Evolutionary conservation across 1,284 basidiomycete species (phyloP), one percentile per base, ranked within the genome.

Genomic region (Abortiporus biennis): DNA sequence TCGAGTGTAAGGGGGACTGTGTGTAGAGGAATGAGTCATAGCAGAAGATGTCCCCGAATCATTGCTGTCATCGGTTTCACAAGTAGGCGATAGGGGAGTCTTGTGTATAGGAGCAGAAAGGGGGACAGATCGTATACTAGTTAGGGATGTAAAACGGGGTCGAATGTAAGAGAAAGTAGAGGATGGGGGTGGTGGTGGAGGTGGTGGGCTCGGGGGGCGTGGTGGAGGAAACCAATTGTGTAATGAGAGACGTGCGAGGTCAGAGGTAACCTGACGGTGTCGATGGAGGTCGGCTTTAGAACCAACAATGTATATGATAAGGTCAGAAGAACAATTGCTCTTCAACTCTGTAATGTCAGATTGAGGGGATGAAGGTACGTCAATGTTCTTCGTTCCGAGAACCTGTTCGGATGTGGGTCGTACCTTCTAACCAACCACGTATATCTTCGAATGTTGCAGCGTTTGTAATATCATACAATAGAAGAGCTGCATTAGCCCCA

Each of bases 391-490:
- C 8, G 15, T 15, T 21, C 22, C 11, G 20, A 24, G 5, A 8
- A 12, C 44, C 54, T 38, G 47, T 47, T 51, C 47, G 40, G 49
- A 54, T 33, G 39, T 48, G 20, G 37, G n/a, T 36, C 63, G 36
- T 47, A 82, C 89, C 92, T 68, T 93, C 88, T 44, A 98, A 75
- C 94, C 95, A 98, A 40, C 87, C 86, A 48, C 85, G 78, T 48
- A 97, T 80, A 62, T 96, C 94, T 47, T 91, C 78, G 68, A 98
- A 95, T 37, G 88, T 90, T 45, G 85, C 72, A 52, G 78, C 73
- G 65, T 90, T 91, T 55, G 96, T 99, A 54, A 99, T 93, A 72
- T 99, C 95, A 68, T 99, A 99, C 54, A 98, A 80, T 48, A 98
- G 77, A 41, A 99, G 80, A 20, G 96, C 95, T 44, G 95, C 95